Percentiles rank a stretch among this genome's conserved stretches.
These are phyloP conservation scores for Pseudohyphozyma bogoriensis DNA, from an alignment of 768 basidiomycete genomes.

Conservation along the genomic window DNA sequence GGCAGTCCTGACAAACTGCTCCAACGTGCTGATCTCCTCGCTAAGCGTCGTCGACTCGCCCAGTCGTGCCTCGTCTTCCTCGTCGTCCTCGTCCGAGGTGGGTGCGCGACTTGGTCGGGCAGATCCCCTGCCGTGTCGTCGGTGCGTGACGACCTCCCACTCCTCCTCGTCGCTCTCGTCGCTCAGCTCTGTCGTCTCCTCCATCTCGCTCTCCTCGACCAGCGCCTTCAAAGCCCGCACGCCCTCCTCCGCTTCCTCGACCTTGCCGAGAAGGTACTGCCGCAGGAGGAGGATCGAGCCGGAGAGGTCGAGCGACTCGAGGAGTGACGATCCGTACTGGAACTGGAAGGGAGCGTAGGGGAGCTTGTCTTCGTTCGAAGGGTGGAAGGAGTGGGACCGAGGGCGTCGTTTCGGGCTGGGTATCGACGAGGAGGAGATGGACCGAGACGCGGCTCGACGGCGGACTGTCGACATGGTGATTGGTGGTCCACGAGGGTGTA, in stretches of 20 bases:
- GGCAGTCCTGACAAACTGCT: slow-evolving; percentile 17
- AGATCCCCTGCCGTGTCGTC: background rate
- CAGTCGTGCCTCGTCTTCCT: no score
- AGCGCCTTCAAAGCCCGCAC: background rate
- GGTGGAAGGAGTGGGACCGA: background rate
- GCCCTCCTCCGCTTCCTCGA: slow-evolving; percentile 15
- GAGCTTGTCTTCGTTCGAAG: background rate
- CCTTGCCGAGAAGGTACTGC: slow-evolving; percentile 9
- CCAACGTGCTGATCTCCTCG: slow-evolving; percentile 7
- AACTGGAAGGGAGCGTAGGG: background rate
- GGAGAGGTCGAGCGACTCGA: slow-evolving; percentile 23
- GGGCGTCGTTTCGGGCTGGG: background rate
- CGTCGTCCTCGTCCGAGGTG: background rate
- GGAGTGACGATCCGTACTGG: slow-evolving; percentile 2
- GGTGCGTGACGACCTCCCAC: background rate
- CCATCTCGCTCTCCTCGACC: slow-evolving; percentile 1
- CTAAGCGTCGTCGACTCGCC: no score
- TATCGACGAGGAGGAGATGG: background rate
- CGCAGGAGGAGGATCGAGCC: slow-evolving; percentile 1
- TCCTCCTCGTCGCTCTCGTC: background rate
- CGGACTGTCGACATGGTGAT: no score
- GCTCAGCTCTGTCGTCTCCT: background rate
- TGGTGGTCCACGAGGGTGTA: no score
- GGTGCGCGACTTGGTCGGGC: background rate
- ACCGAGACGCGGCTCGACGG: no score